Percentiles rank a stretch among this genome's conserved stretches.
These are phyloP conservation scores for Dothidotthia symphoricarpi DNA, from an alignment of 2,329 filamentous ascomycete species.

Conservation along the genomic window DNA sequence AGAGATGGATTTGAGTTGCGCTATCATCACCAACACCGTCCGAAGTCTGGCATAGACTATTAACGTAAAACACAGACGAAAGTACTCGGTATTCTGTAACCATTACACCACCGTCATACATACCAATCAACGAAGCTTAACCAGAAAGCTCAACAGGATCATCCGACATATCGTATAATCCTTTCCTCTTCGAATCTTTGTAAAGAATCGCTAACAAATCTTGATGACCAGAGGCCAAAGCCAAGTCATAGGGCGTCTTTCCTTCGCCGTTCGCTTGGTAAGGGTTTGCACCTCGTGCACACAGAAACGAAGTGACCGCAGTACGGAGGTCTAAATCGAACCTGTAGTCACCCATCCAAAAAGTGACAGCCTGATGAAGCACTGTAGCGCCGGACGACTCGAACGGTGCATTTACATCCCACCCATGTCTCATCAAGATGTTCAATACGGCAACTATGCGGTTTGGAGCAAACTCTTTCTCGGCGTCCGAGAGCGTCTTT, in stretches of 20 bases:
- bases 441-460: conserved; percentile 15
- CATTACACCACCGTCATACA: too few species aligned
- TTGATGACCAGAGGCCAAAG: conserved; percentile 16
- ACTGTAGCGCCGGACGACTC: conserved; percentile 14
- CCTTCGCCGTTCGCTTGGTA: conserved; percentile 15
- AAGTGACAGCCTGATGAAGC: conserved; percentile 24
- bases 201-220: conserved; percentile 15
- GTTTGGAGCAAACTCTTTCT: conserved; percentile 12
- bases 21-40: too few species aligned
- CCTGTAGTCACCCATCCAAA: conserved; percentile 21
- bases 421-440: conserved; percentile 17
- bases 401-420: conserved; percentile 18
- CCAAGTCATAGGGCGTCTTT: conserved; percentile 19
- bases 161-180: conserved; percentile 12
- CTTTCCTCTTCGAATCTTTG: conserved; percentile 10
- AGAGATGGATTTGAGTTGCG: too few species aligned
- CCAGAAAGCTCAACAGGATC: conserved; percentile 12
- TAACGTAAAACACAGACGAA: too few species aligned
- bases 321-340: conserved; percentile 20
- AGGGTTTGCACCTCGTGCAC: conserved; percentile 16
- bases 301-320: conserved; percentile 16
- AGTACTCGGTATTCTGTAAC: too few species aligned
- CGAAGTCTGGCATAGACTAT: too few species aligned
- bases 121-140: not conserved
- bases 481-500: conserved; percentile 22